These are phyloP conservation scores for Ustilago curta DNA, from an alignment of 1,284 basidiomycete species.

Conservation along the genomic window DNA sequence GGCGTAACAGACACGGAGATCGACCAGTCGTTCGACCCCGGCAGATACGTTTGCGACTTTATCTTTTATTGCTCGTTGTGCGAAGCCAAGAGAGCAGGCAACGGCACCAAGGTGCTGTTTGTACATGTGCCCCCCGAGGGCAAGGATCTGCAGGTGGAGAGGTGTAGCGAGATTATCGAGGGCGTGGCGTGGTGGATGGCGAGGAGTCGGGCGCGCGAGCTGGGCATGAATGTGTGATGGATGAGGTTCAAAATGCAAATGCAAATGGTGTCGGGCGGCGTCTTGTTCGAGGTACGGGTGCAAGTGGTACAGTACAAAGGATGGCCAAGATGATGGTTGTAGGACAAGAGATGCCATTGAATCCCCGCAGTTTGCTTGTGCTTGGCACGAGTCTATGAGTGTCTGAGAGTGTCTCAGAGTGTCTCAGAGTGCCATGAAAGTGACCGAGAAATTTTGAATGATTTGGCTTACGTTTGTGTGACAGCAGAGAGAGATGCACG, in stretches of 20 bases:
- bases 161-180: conserved; percentile 22
- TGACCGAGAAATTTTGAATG: too few species aligned
- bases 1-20: conserved; percentile 18
- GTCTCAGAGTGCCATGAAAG: too few species aligned
- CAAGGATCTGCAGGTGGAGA: conserved; percentile 14
- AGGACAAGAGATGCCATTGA: not conserved
- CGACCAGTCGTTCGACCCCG: conserved; percentile 33
- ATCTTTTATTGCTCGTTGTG: conserved; percentile 43
- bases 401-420: not conserved
- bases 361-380: too few species aligned
- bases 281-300: not conserved
- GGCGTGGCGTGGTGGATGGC: conserved; percentile 42
- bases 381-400: too few species aligned
- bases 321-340: too few species aligned
- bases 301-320: too few species aligned
- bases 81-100: conserved; percentile 17
- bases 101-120: conserved; percentile 29
- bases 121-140: conserved; percentile 42
- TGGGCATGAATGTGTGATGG: not conserved
- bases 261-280: too few species aligned
- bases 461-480: too few species aligned
- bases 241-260: too few species aligned
- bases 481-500: not conserved
- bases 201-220: not conserved
- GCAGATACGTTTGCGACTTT: conserved; percentile 53